Conservation (phyloP, 2,329 filamentous ascomycete species). For the Tolypocladium inflatum region DNA sequence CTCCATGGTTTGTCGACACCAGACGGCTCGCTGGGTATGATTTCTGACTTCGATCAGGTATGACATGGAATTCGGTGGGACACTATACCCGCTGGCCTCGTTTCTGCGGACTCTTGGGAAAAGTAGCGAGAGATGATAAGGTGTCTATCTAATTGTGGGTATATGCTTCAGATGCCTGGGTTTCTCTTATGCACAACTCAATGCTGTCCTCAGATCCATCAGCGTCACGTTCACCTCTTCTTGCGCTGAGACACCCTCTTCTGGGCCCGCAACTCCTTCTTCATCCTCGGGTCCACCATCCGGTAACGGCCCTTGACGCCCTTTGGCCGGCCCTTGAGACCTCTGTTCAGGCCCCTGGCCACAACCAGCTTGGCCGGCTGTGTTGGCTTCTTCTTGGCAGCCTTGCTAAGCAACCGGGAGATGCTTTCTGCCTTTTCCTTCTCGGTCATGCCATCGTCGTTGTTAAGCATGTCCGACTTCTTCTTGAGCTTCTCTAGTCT, state of each 20-base stretch:
- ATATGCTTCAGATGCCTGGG: not conserved
- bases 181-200: not conserved
- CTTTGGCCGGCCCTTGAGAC: conserved; percentile 75
- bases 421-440: conserved; percentile 91
- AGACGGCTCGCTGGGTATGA: not conserved
- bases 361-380: conserved; percentile 81
- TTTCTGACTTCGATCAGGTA: conserved; percentile 41
- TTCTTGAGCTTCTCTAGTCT: conserved; percentile 89
- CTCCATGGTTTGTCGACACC: not conserved
- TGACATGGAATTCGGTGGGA: conserved; percentile 67
- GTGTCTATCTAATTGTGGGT: not conserved
- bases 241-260: conserved; percentile 71
- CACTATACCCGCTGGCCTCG: conserved; percentile 51
- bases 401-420: conserved; percentile 68
- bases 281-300: conserved; percentile 90
- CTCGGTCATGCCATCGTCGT: conserved; percentile 88
- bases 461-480: conserved; percentile 84
- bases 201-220: not conserved
- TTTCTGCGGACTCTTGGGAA: conserved; percentile 38
- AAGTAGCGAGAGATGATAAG: not conserved
- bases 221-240: conserved; percentile 11
- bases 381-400: conserved; percentile 78
- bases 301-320: conserved; percentile 96
- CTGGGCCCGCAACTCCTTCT: conserved; percentile 87
- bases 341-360: conserved; percentile 73